Percentiles rank a stretch among this genome's conserved stretches.
These are phyloP conservation scores for Solanum bulbocastanum DNA, from an alignment of 257 asterid species.

Conservation along the genomic window DNA sequence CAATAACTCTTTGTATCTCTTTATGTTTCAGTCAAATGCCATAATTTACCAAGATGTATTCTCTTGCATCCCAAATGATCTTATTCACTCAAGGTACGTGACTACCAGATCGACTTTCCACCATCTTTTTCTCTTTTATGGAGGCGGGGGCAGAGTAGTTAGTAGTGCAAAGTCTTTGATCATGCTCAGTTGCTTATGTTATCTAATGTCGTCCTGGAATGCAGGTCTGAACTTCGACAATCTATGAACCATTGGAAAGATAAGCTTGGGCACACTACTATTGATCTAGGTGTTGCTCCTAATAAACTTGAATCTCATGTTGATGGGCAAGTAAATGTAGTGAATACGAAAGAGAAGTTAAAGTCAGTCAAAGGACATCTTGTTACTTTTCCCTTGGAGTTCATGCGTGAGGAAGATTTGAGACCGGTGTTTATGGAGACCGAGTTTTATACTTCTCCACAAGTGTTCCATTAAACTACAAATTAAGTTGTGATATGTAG, in stretches of 20 bases:
- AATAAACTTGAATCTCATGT: conserved; percentile 31
- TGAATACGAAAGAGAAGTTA: conserved; percentile 37
- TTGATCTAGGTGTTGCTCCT: conserved; percentile 88
- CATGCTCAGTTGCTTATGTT: background rate
- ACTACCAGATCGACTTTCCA: background rate
- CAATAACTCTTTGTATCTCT: background rate
- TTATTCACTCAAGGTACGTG: conserved; percentile 66
- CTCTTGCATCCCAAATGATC: conserved; percentile 81
- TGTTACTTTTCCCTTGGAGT: conserved; percentile 84
- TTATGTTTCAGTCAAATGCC: conserved; percentile 53
- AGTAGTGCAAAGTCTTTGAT: background rate
- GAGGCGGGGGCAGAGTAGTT: background rate
- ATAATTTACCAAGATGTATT: conserved; percentile 71
- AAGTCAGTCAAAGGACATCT: conserved; percentile 59
- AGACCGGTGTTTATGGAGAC: conserved; percentile 83
- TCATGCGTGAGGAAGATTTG: conserved; percentile 78
- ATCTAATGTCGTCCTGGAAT: background rate
- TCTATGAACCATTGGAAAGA: conserved; percentile 64
- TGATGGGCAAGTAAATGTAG: conserved; percentile 23
- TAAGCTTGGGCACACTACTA: conserved; percentile 69
- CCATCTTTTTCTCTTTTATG: background rate
- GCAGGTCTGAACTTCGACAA: conserved; percentile 76
- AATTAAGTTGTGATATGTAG: background rate
- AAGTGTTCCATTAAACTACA: conserved; percentile 63
- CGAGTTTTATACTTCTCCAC: conserved; percentile 84